phyloP scores from a whole-genome alignment of 2,329 filamentous ascomycete species.

The Rutstroemia sp. region DNA sequence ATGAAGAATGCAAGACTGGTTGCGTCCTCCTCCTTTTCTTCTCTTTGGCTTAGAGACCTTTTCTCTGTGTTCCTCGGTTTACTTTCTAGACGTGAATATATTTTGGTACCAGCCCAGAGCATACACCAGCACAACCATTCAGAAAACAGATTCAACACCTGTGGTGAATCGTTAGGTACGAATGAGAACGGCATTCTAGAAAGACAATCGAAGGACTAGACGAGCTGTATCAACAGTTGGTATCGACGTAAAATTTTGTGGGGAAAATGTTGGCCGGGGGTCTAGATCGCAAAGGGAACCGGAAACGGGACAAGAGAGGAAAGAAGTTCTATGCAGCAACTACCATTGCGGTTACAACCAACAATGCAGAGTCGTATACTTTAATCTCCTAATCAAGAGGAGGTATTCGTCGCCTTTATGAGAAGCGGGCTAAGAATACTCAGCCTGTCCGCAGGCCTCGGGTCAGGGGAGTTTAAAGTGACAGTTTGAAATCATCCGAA shows the following conservation, averaged over 20 bases:
- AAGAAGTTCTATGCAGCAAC: background rate
- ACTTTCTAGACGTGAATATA: background rate
- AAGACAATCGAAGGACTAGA: background rate
- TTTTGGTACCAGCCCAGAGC: constrained; percentile 7
- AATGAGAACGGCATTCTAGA: constrained; percentile 6
- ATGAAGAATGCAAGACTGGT: constrained; percentile 8
- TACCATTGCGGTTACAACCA: background rate
- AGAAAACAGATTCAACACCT: constrained; percentile 1
- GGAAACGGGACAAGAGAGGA: background rate
- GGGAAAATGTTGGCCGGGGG: background rate
- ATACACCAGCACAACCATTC: constrained; percentile 5
- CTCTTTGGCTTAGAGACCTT: background rate
- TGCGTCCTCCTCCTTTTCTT: background rate
- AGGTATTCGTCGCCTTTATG: background rate
- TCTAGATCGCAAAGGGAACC: no score
- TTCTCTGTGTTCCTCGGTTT: background rate
- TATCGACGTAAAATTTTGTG: background rate
- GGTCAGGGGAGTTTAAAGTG: background rate
- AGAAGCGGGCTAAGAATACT: constrained; percentile 4
- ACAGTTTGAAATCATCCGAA: background rate
- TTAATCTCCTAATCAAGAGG: background rate
- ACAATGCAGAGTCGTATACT: background rate
- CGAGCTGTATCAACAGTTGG: background rate
- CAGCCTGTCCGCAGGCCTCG: background rate
- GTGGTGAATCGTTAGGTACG: background rate